Conservation (phyloP, 2,329 filamentous ascomycete genomes). For the Colletotrichum lupini region DNA sequence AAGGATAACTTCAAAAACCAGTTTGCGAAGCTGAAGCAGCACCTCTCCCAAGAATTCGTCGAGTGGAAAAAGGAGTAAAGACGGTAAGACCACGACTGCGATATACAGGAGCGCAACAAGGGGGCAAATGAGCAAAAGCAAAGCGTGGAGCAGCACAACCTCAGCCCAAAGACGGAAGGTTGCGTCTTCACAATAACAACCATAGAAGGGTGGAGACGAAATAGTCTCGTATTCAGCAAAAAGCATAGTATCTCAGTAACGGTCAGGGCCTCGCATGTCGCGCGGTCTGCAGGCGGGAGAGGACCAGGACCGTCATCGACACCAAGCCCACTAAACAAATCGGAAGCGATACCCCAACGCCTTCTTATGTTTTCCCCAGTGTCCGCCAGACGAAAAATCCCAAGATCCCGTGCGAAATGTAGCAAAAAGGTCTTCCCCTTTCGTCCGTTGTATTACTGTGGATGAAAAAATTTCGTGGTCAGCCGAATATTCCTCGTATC, state of each 20-base stretch:
- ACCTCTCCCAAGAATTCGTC: conserved; percentile 80
- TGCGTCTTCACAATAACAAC: not conserved
- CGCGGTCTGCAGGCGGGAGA: not conserved
- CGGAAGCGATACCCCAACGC: conserved; percentile 4
- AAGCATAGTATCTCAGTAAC: conserved; percentile 17
- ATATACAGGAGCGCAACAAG: not conserved
- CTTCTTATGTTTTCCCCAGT: not conserved
- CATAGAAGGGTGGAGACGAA: not conserved
- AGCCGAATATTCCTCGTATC: conserved; percentile 27
- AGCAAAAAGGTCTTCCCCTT: conserved; percentile 10
- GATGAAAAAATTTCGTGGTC: conserved; percentile 12
- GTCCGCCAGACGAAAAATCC: not conserved
- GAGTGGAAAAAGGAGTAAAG: conserved; percentile 75
- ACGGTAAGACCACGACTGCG: not conserved
- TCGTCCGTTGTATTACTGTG: conserved; percentile 21
- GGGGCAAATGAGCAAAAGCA: not conserved
- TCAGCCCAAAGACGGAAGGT: conserved; percentile 1
- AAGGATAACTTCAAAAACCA: conserved; percentile 77
- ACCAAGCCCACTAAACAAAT: conserved; percentile 14
- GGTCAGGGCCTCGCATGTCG: not conserved
- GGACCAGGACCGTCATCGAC: conserved; percentile 2
- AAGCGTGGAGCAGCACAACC: conserved; percentile 1
- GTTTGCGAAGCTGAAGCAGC: conserved; percentile 79
- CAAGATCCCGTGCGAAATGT: conserved; percentile 3
- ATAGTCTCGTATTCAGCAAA: conserved; percentile 24